A percentile compares a stretch with the other conserved stretches of the same genome.
Conservation (phyloP, 805 yeast genomes). For the Myxozyma vanderwaltii region DNA sequence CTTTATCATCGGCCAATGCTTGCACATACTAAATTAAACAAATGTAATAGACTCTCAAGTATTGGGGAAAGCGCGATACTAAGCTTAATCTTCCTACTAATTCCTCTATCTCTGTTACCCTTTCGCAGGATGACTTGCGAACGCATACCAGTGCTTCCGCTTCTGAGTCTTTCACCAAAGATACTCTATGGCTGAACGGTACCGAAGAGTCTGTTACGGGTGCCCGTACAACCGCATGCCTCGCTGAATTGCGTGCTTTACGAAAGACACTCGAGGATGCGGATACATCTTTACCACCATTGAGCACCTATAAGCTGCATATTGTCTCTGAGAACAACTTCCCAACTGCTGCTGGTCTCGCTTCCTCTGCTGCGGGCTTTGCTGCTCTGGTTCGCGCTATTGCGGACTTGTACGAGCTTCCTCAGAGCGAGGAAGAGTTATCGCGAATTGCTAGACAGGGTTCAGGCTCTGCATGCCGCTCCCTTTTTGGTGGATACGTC, state of each 20-base stretch:
- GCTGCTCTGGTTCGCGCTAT: conserved; percentile 93
- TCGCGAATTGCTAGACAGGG: conserved; percentile 97
- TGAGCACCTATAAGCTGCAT: conserved; percentile 67
- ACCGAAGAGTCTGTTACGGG: conserved; percentile 67
- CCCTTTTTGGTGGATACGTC: conserved; percentile 94
- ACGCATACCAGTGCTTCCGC: conserved; percentile 89
- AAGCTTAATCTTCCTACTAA: conserved; percentile 90
- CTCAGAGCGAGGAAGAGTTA: conserved; percentile 81
- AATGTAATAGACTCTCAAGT: conserved; percentile 72
- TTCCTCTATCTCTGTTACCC: conserved; percentile 91
- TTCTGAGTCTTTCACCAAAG: conserved; percentile 56
- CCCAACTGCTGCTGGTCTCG: conserved; percentile 99
- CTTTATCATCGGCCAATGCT: not conserved
- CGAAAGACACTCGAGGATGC: conserved; percentile 61
- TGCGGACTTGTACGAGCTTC: conserved; percentile 79
- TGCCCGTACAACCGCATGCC: conserved; percentile 58
- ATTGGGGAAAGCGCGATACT: conserved; percentile 98
- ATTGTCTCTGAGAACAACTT: conserved; percentile 93
- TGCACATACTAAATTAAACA: not conserved
- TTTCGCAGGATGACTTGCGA: conserved; percentile 85
- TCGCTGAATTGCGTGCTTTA: conserved; percentile 69
- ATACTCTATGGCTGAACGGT: conserved; percentile 86
- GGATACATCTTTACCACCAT: conserved; percentile 55
- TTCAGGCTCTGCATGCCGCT: conserved; percentile 97
- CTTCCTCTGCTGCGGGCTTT: conserved; percentile 97